Conservation (phyloP, 1,284 basidiomycete species). For the Mycena citricolor region DNA sequence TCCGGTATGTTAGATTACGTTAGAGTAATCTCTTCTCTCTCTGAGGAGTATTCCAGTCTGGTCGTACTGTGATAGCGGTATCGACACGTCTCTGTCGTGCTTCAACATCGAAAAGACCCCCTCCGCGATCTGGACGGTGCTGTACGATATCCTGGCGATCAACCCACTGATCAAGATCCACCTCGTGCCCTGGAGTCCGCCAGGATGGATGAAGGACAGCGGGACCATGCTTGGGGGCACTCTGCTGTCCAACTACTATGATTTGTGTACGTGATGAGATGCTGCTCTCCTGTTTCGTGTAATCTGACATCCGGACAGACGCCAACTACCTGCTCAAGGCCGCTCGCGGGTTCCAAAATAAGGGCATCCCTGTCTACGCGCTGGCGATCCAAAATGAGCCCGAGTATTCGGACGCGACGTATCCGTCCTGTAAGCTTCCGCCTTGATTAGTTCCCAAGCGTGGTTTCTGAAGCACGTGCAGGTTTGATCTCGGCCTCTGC, state of each 20-base stretch:
- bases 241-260: constrained; percentile 24
- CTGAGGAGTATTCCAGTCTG: constrained; percentile 3
- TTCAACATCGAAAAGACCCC: constrained; percentile 35
- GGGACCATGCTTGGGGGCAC: constrained; percentile 34
- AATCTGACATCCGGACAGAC: constrained; percentile 23
- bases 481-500: constrained; percentile 7
- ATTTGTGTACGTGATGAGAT: constrained; percentile 25
- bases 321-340: constrained; percentile 36
- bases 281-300: too few relatives aligned
- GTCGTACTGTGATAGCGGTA: constrained; percentile 27
- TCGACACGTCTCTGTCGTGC: constrained; percentile 31
- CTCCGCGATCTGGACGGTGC: constrained; percentile 31
- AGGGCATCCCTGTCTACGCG: constrained; percentile 32
- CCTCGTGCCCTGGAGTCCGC: constrained; percentile 38
- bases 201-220: constrained; percentile 38
- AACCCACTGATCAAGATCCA: constrained; percentile 32
- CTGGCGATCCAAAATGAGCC: constrained; percentile 40
- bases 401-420: constrained; percentile 32
- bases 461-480: background rate
- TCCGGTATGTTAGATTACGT: constrained; percentile 17
- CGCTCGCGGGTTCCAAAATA: constrained; percentile 33
- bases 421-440: constrained; percentile 32
- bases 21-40: background rate
- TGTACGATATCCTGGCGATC: constrained; percentile 36
- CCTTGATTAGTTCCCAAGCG: background rate